Percentiles rank a stretch among this genome's conserved stretches.
phyloP scores from a whole-genome alignment of 257 asterid genomes.

The Cynanchum wilfordii region DNA sequence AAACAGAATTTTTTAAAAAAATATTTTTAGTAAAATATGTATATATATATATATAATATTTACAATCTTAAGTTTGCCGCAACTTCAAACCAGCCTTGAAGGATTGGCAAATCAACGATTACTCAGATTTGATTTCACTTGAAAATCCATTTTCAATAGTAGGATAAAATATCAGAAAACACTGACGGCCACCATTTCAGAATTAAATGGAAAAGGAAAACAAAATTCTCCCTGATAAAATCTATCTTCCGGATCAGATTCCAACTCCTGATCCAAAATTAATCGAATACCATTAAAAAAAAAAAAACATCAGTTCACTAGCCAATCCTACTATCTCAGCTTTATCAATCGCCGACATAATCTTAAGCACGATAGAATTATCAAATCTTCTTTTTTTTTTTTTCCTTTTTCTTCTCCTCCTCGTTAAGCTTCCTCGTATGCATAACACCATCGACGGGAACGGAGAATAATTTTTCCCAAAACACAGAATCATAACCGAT shows the following conservation, averaged over 20 bases:
- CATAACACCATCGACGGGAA: background rate
- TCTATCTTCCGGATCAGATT: background rate
- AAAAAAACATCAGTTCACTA: background rate
- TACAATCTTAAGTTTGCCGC: background rate
- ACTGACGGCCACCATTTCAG: background rate
- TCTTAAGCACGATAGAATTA: background rate
- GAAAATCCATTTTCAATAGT: background rate
- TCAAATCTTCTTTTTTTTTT: background rate
- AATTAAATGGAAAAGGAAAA: background rate
- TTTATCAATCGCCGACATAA: background rate
- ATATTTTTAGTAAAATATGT: too few species aligned
- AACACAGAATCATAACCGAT: background rate
- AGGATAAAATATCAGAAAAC: background rate
- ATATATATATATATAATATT: too few species aligned
- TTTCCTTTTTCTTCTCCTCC: background rate
- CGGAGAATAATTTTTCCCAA: background rate
- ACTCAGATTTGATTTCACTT: background rate
- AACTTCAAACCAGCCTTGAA: background rate
- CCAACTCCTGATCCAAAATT: slow-evolving; percentile 3
- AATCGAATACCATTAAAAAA: slow-evolving; percentile 3
- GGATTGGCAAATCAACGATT: background rate
- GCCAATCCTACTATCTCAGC: background rate
- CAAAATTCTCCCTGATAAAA: background rate
- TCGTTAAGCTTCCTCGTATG: background rate
- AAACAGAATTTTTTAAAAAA: background rate